These are phyloP conservation scores for Raddia guianensis DNA, from an alignment of 176 grass and related monocot species.

Conservation along the genomic window DNA sequence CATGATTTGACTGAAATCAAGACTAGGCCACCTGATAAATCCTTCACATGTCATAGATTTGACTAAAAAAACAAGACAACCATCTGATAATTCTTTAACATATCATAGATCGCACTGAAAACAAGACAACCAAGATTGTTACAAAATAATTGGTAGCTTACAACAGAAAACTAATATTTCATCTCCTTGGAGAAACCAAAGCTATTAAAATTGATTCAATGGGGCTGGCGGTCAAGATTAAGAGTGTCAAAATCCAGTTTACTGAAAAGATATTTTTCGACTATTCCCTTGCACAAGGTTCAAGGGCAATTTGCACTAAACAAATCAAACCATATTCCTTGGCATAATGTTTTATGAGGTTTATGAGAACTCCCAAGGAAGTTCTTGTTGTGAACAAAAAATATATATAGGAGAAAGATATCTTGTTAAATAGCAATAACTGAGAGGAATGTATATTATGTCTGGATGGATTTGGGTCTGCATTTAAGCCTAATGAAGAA, in stretches of 20 bases:
- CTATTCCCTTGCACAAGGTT: not conserved
- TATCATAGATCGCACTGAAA: not conserved
- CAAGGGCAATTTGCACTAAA: not conserved
- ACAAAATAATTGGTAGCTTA: not conserved
- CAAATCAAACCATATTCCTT: not conserved
- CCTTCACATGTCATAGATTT: not conserved
- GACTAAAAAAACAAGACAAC: not conserved
- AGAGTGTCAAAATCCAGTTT: not conserved
- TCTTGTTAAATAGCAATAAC: not conserved
- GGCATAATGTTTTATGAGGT: not conserved
- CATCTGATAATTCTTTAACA: not conserved
- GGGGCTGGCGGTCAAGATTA: not conserved
- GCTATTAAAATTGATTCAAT: conserved; percentile 1
- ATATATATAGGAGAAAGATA: conserved; percentile 6
- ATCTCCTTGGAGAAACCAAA: not conserved
- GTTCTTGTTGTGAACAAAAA: not conserved
- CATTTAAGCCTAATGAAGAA: not conserved
- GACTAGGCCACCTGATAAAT: not conserved
- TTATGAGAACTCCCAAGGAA: not conserved
- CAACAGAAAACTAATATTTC: not conserved
- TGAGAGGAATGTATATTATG: not conserved
- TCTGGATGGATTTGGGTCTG: not conserved
- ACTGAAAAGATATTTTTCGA: not conserved
- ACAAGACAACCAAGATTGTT: not conserved
- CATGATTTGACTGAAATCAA: not conserved